A percentile compares a stretch with the other conserved stretches of the same genome.
Conservation (phyloP, 805 yeast genomes). For the Barnettozyma californica region DNA sequence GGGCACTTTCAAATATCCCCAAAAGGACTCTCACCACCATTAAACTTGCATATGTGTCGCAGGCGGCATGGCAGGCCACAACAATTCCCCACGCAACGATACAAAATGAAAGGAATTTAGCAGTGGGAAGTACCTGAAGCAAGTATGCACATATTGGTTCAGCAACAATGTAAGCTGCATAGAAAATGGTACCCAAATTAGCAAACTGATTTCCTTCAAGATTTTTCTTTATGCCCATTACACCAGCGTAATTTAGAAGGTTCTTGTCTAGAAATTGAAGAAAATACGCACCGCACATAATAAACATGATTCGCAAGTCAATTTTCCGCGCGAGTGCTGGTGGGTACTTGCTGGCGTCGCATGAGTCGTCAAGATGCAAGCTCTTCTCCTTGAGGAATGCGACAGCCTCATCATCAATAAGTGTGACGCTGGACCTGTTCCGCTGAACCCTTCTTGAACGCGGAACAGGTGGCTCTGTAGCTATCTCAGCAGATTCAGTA, state of each 20-base stretch:
- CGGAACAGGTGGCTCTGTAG: not conserved
- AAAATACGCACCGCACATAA: conserved; percentile 49
- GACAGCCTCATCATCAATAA: conserved; percentile 21
- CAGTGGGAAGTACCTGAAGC: conserved; percentile 49
- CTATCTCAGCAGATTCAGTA: not conserved
- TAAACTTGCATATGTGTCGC: conserved; percentile 45
- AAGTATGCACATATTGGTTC: conserved; percentile 45
- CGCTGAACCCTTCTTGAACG: not conserved
- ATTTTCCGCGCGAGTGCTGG: conserved; percentile 30
- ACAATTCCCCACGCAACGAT: conserved; percentile 51
- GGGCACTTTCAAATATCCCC: conserved; percentile 50
- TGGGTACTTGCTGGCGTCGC: conserved; percentile 14
- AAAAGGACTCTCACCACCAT: conserved; percentile 50
- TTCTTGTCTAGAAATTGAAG: conserved; percentile 56
- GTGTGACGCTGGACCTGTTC: not conserved
- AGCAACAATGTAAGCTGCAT: conserved; percentile 48
- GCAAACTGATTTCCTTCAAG: conserved; percentile 45
- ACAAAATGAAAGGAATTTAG: conserved; percentile 43
- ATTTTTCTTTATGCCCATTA: conserved; percentile 54
- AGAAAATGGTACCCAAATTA: conserved; percentile 47
- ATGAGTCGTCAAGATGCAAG: conserved; percentile 1
- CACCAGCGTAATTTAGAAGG: conserved; percentile 56
- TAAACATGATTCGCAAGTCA: conserved; percentile 43
- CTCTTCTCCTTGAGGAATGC: conserved; percentile 16
- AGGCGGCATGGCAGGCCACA: conserved; percentile 46